Base-by-base conservation (phyloP, 1,284 basidiomycete species). In the Leccinum subspadiceum region DNA sequence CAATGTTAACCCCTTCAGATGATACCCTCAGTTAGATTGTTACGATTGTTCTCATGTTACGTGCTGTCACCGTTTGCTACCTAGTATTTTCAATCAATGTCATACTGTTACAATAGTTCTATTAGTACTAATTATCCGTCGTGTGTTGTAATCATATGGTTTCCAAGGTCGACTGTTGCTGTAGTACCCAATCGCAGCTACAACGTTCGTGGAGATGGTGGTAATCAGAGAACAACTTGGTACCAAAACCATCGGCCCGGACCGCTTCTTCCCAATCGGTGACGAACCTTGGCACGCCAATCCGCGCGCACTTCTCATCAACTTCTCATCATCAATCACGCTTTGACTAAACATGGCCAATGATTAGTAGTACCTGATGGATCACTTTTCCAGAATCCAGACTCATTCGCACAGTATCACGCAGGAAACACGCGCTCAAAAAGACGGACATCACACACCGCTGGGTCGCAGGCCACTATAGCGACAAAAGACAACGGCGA, bases 21-120 rank as follows among this genome's bases (percentile, higher is more conserved):
- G 37, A 60, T 55, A 59, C 54, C 17, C 53, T n/a, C 29, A 31
- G n/a, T 44, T 56, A 53, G 51, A 50, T 55, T 49, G 35, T 48
- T 49, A 57, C 46, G 31, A 37, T 17, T 53, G 41, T 53, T 37
- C 15, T 39, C 41, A 22, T 53, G 22, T 24, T 48, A 39, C 5
- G 31, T 13, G 6, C 5, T 60, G 29, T 29, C 10, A 33, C 24
- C 41, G n/a, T 54, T 65, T 51, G 50, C 31, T 53, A 55, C 57
- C 53, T 55, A 58, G 24, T 53, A 58, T 31, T 31, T 37, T 56
- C 55, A 48, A 35, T 60, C 52, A 62, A 24, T 46, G 41, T 20
- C 41, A 20, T 46, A 46, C 41, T 58, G 56, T 61, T 56, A 60
- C 48, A n/a, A 49, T 61, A 69, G 49, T 48, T 24, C 26, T 70